Percentiles rank a stretch among this genome's conserved stretches.
Conservation (phyloP, 805 yeast species). For the Diddensiella transvaalensis region DNA sequence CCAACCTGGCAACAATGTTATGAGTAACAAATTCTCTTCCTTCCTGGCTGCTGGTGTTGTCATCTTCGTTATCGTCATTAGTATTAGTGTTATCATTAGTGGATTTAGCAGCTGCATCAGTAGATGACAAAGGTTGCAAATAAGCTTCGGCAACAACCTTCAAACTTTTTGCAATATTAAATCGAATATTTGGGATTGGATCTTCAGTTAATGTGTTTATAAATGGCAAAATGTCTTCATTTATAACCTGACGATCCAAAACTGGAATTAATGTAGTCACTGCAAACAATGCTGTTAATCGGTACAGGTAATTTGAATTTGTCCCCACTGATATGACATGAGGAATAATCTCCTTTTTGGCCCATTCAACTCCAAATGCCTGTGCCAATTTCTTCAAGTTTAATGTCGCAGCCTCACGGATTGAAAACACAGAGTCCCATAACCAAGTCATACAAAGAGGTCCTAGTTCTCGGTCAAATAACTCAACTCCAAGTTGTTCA, state of each 20-base stretch:
- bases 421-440: slow-evolving; percentile 96
- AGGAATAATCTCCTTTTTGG: slow-evolving; percentile 74
- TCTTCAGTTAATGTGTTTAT: slow-evolving; percentile 68
- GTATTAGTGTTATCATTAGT: slow-evolving; percentile 16
- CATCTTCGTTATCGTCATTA: neutral
- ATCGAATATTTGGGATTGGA: slow-evolving; percentile 90
- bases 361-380: slow-evolving; percentile 94
- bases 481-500: slow-evolving; percentile 86
- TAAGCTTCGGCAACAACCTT: slow-evolving; percentile 57
- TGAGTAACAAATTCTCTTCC: slow-evolving; percentile 37
- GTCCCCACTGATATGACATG: slow-evolving; percentile 62
- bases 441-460: slow-evolving; percentile 94
- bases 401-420: slow-evolving; percentile 91
- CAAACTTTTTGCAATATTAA: slow-evolving; percentile 88
- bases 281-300: slow-evolving; percentile 87
- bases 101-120: neutral
- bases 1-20: slow-evolving; percentile 60
- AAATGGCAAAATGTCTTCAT: slow-evolving; percentile 72
- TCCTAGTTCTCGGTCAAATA: slow-evolving; percentile 88
- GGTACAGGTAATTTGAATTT: slow-evolving; percentile 71
- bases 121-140: slow-evolving; percentile 7
- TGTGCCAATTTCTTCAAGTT: slow-evolving; percentile 76
- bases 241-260: slow-evolving; percentile 53
- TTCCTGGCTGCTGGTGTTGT: neutral
- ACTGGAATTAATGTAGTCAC: slow-evolving; percentile 79